phyloP scores from a whole-genome alignment of 352 stramenopile species.

The Peronospora belbahrii region DNA sequence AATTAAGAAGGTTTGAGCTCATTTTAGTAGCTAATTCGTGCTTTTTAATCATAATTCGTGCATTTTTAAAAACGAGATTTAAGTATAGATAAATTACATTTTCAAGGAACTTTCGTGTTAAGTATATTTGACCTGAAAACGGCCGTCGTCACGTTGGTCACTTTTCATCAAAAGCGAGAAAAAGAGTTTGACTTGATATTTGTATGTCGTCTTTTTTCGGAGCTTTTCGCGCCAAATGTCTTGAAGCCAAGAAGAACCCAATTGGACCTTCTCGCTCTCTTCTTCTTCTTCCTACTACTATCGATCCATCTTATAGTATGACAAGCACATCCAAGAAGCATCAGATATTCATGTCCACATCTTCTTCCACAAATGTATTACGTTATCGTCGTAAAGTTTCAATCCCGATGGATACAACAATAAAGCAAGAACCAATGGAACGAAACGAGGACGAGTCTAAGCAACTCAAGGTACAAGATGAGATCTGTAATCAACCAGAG shows the following conservation, averaged over 20 bases:
- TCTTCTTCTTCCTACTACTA: too few species aligned
- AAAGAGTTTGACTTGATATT: slow-evolving; percentile 5
- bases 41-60: too few species aligned
- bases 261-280: slow-evolving; percentile 19
- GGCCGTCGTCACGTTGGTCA: neutral
- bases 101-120: too few species aligned
- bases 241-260: slow-evolving; percentile 1
- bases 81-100: too few species aligned
- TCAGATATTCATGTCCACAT: slow-evolving; percentile 15
- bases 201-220: slow-evolving; percentile 5
- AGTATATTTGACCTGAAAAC: too few species aligned
- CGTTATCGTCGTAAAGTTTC: slow-evolving; percentile 51
- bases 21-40: neutral
- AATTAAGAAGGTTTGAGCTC: slow-evolving; percentile 9
- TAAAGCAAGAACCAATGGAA: slow-evolving; percentile 9
- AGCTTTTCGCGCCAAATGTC: slow-evolving; percentile 1
- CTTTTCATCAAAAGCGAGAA: slow-evolving; percentile 3
- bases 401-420: slow-evolving; percentile 23
- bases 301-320: slow-evolving; percentile 26
- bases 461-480: slow-evolving; percentile 7
- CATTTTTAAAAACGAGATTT: too few species aligned
- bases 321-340: slow-evolving; percentile 45
- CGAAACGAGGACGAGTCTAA: slow-evolving; percentile 3
- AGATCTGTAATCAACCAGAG: neutral
- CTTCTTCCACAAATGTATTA: slow-evolving; percentile 12